Evolutionary conservation across 108 stramenopile species (phyloP).

Genomic region (Aurantiochytrium sp.): DNA sequence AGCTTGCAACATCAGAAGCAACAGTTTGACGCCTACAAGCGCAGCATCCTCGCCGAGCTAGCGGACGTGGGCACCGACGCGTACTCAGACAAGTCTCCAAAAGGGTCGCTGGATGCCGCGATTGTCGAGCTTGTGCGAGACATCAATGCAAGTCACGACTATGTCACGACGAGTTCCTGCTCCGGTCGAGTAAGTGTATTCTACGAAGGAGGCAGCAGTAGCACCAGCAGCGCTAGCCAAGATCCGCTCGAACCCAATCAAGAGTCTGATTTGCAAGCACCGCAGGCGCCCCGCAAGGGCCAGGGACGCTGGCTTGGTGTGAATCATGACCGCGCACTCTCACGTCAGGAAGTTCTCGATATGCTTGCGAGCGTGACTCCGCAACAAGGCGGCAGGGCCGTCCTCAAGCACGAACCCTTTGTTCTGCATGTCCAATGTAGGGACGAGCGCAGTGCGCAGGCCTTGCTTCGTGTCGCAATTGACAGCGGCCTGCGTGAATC

Average conservation of each 20-base stretch:
- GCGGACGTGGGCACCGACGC: not conserved
- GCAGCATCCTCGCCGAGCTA: not conserved
- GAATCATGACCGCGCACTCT: not conserved
- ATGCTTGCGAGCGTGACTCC: not conserved
- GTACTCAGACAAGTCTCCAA: not conserved
- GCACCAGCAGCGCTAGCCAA: not conserved
- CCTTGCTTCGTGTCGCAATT: not conserved
- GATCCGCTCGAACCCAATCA: not conserved
- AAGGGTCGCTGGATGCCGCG: not conserved
- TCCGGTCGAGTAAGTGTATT: not conserved
- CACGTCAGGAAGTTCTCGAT: not conserved
- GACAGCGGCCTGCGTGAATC: constrained; percentile 34
- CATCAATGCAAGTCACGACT: not conserved
- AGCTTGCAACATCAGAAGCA: too few species aligned
- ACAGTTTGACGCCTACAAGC: not conserved
- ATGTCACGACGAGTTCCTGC: not conserved
- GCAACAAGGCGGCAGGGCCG: not conserved
- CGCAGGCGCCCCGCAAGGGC: not conserved
- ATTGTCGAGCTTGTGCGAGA: not conserved
- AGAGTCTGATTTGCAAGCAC: not conserved
- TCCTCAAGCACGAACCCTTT: constrained; percentile 24
- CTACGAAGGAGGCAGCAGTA: not conserved
- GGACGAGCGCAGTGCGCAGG: not conserved
- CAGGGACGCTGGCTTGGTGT: not conserved
- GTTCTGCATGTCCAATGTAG: constrained; percentile 30